Conservation (phyloP, 2,329 filamentous ascomycete species). For the Neofusicoccum sp. region DNA sequence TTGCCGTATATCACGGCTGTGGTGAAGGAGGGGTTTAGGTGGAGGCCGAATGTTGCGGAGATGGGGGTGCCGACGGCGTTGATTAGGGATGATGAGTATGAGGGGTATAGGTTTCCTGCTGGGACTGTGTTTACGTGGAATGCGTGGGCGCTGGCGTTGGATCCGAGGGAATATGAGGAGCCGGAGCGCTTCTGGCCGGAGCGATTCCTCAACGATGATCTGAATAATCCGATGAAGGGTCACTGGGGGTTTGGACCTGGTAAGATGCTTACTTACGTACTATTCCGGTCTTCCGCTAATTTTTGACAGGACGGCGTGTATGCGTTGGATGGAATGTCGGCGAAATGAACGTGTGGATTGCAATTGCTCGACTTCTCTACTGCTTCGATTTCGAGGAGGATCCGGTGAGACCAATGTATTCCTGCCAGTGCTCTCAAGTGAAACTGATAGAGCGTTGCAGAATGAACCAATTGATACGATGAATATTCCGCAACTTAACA, state of each 20-base stretch:
- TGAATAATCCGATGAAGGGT: slow-evolving; percentile 31
- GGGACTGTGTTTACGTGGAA: slow-evolving; percentile 31
- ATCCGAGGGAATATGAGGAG: slow-evolving; percentile 25
- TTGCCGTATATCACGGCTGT: slow-evolving; percentile 27
- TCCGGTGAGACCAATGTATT: not conserved
- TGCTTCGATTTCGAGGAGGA: slow-evolving; percentile 28
- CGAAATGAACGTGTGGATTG: slow-evolving; percentile 30
- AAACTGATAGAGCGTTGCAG: not conserved
- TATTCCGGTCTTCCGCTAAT: not conserved
- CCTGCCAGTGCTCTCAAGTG: not conserved
- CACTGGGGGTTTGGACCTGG: slow-evolving; percentile 34
- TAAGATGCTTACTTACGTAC: not conserved
- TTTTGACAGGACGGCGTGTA: slow-evolving; percentile 22
- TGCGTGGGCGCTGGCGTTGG: slow-evolving; percentile 26
- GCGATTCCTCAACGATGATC: slow-evolving; percentile 29
- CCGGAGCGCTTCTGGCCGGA: slow-evolving; percentile 29
- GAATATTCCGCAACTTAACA: slow-evolving; percentile 23
- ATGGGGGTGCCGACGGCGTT: slow-evolving; percentile 27
- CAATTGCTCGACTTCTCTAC: slow-evolving; percentile 27
- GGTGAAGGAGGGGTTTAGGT: slow-evolving; percentile 29
- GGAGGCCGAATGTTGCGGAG: slow-evolving; percentile 28
- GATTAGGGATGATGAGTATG: slow-evolving; percentile 28
- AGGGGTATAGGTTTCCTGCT: slow-evolving; percentile 30
- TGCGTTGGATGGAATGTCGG: slow-evolving; percentile 28
- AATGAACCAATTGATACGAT: slow-evolving; percentile 26